phyloP scores from a whole-genome alignment of 768 basidiomycete species.

The Lactifluus piperatus region DNA sequence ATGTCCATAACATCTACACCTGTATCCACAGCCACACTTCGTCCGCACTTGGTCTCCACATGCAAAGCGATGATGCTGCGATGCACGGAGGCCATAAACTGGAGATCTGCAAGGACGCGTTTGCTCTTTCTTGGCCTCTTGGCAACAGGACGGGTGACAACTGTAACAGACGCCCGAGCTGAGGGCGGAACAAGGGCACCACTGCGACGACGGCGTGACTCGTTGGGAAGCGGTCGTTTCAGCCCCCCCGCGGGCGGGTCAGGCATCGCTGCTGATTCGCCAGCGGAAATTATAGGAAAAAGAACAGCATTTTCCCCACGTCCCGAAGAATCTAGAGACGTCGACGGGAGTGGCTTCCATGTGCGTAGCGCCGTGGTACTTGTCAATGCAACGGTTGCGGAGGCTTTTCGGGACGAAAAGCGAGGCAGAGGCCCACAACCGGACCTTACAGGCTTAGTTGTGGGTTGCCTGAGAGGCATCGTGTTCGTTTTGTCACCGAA shows the following conservation, averaged over 20 bases:
- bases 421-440: neutral
- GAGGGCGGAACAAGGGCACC: slow-evolving; percentile 13
- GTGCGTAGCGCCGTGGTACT: slow-evolving; percentile 13
- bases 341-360: neutral
- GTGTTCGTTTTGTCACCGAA: slow-evolving; percentile 14
- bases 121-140: slow-evolving; percentile 20
- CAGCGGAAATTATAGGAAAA: slow-evolving; percentile 1
- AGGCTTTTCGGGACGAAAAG: slow-evolving; percentile 14
- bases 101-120: slow-evolving; percentile 18
- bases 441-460: neutral
- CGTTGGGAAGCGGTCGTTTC: slow-evolving; percentile 11
- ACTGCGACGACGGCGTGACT: slow-evolving; percentile 9
- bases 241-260: slow-evolving; percentile 5
- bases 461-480: slow-evolving; percentile 1
- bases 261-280: neutral
- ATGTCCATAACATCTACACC: neutral
- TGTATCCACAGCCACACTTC: neutral
- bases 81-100: slow-evolving; percentile 17
- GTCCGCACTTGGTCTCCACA: neutral
- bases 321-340: neutral
- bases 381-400: slow-evolving; percentile 16
- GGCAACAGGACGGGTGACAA: slow-evolving; percentile 4
- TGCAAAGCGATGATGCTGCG: slow-evolving; percentile 17
- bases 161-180: neutral
- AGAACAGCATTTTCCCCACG: slow-evolving; percentile 4